These are phyloP conservation scores for Pelargonium australe DNA, from an alignment of 441 rosid species.

Conservation along the genomic window DNA sequence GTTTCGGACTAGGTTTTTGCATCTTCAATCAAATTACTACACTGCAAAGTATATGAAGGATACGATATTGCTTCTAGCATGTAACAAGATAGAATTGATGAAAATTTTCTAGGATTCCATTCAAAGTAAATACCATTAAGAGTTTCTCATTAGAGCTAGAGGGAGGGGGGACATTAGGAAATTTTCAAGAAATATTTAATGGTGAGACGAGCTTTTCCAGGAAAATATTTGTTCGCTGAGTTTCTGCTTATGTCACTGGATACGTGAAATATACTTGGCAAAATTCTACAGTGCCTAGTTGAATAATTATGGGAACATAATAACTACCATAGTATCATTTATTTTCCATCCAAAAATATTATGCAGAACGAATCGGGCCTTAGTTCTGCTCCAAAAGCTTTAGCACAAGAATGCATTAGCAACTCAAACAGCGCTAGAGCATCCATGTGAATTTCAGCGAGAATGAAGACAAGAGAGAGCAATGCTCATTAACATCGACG, in stretches of 20 bases:
- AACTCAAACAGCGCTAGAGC: background rate
- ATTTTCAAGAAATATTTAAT: background rate
- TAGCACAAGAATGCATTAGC: background rate
- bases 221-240: background rate
- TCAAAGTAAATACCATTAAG: background rate
- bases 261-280: background rate
- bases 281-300: conserved; percentile 6
- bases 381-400: background rate
- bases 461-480: background rate
- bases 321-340: background rate
- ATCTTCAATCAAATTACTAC: background rate
- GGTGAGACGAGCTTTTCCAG: background rate
- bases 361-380: background rate
- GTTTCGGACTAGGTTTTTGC: background rate
- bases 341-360: background rate
- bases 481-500: background rate
- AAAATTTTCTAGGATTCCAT: background rate
- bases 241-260: background rate
- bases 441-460: background rate
- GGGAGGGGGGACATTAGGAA: background rate
- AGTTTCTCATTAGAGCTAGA: background rate
- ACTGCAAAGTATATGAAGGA: background rate
- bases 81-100: background rate
- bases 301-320: background rate
- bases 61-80: conserved; percentile 1